Evolutionary conservation across 805 yeast species (phyloP), one percentile per base, ranked within the genome.

Genomic region (Teunomyces tritomae): DNA sequence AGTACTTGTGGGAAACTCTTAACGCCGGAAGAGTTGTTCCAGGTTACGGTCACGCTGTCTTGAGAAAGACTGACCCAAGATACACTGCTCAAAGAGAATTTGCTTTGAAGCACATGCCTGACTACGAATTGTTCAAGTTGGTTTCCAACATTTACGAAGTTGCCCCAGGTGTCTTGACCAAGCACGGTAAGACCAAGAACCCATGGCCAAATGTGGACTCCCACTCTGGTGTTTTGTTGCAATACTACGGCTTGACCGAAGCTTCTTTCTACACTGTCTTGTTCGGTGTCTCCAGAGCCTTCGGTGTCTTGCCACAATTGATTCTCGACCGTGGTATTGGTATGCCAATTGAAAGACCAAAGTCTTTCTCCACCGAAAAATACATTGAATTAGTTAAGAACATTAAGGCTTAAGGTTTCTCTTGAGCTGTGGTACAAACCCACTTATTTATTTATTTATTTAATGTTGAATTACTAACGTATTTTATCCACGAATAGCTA

Each of bases 181-280:
- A 82, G 70, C 92, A 87, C 70, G 92, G 94, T 50, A 87, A 87
- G 76, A 85, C 91, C 64, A 83, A 85, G 76, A 87, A 87, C 75
- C 94, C 94, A 54, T 84, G 78, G 78, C 94, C 94, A 52, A 87
- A 87, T 64, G 94, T 87, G 54, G 94, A 87, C 70, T 82, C 90
- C 39, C 80, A 83, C 58, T 82, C 89, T 16, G 94, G 94, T 56
- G 86, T 86, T 43, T 71, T 87, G 55, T 84, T 87, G 73, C 83
- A 84, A 63, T 87, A 87, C 75, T 86, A 85, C 71, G 94, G 94
- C 39, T 73, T 87, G 64, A 82, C 77, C 51, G 88, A 87, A 68
- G 74, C 83, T 57, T 70, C 82, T 47, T 87, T 84, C 77, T 85
- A 84, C 74, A 87, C 94, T 29, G 94, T 86, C 26, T 78, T 85